Percentiles rank a stretch among this genome's conserved stretches.
phyloP scores from a whole-genome alignment of 371 early-diverging fungal species.

The Dinochytrium kinnereticum region DNA sequence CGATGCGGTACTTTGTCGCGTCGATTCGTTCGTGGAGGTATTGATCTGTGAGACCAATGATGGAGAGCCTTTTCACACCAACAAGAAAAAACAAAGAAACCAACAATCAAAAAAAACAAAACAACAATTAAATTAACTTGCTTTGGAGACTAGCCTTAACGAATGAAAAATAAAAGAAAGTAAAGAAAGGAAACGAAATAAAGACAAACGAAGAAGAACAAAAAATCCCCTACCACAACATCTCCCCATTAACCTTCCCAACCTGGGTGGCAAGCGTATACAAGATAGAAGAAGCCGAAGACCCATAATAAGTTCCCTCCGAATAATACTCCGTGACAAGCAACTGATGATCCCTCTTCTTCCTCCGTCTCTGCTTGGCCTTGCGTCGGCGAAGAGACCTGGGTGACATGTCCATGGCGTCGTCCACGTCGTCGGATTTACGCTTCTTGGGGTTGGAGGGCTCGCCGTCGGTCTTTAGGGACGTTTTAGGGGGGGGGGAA shows the following conservation, averaged over 20 bases:
- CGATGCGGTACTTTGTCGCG: slow-evolving; percentile 59
- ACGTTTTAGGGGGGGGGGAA: neutral
- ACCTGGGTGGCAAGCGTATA: slow-evolving; percentile 65
- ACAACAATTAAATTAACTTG: too few species aligned
- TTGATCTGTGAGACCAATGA: slow-evolving; percentile 73
- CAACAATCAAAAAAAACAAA: too few species aligned
- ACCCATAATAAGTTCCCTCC: slow-evolving; percentile 62
- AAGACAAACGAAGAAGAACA: slow-evolving; percentile 15
- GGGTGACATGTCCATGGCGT: neutral
- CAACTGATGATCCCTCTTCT: slow-evolving; percentile 37
- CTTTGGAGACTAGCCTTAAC: too few species aligned
- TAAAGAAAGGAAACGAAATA: neutral
- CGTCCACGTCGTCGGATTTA: neutral
- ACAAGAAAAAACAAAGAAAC: neutral
- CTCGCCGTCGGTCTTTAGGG: neutral
- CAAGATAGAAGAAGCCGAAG: slow-evolving; percentile 59
- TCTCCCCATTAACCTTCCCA: slow-evolving; percentile 60
- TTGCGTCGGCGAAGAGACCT: neutral
- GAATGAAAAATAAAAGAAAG: too few species aligned
- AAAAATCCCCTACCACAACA: too few species aligned
- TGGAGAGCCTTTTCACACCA: slow-evolving; percentile 61
- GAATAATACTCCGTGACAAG: slow-evolving; percentile 61
- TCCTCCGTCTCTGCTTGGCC: slow-evolving; percentile 14
- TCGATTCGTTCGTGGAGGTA: slow-evolving; percentile 71
- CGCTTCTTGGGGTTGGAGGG: neutral